Percentiles rank a stretch among this genome's conserved stretches.
phyloP scores from a whole-genome alignment of 1,284 basidiomycete genomes.

The Tilletia horrida region DNA sequence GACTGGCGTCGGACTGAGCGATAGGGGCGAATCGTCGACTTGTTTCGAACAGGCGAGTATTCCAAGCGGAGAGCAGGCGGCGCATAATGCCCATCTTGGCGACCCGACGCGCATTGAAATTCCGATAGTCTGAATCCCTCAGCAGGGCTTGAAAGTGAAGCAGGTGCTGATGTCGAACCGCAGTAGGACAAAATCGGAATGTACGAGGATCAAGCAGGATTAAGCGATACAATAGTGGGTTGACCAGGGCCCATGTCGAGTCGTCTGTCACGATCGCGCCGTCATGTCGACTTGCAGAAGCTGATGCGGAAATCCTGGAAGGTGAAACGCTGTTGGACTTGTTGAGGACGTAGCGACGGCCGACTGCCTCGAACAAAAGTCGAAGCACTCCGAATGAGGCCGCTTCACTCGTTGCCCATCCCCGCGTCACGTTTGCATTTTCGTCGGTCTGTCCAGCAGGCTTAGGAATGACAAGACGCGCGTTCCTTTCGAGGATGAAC shows the following conservation, averaged over 20 bases:
- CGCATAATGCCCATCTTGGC: slow-evolving; percentile 63
- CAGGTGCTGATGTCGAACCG: slow-evolving; percentile 73
- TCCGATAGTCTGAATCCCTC: slow-evolving; percentile 63
- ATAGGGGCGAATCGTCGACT: not conserved
- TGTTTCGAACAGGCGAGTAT: not conserved
- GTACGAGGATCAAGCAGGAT: slow-evolving; percentile 85
- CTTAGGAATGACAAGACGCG: not conserved
- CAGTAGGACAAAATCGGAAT: slow-evolving; percentile 70
- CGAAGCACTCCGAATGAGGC: slow-evolving; percentile 73
- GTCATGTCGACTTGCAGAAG: too few species aligned
- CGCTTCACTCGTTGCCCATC: slow-evolving; percentile 59
- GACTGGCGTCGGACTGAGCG: too few species aligned
- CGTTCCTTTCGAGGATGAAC: not conserved
- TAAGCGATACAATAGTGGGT: slow-evolving; percentile 74
- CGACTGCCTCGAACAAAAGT: slow-evolving; percentile 76
- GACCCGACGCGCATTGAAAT: slow-evolving; percentile 44
- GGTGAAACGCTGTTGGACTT: not conserved
- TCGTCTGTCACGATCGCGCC: too few species aligned
- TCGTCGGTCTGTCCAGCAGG: not conserved
- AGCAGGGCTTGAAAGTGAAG: slow-evolving; percentile 76
- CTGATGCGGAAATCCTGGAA: too few species aligned
- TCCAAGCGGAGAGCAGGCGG: slow-evolving; percentile 66
- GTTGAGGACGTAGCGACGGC: slow-evolving; percentile 61
- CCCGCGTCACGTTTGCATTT: slow-evolving; percentile 18
- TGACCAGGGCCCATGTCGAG: slow-evolving; percentile 69